A percentile compares a stretch with the other conserved stretches of the same genome.
Evolutionary conservation across 352 stramenopile species (phyloP).

Genomic region (Phytophthora chlamydospora): DNA sequence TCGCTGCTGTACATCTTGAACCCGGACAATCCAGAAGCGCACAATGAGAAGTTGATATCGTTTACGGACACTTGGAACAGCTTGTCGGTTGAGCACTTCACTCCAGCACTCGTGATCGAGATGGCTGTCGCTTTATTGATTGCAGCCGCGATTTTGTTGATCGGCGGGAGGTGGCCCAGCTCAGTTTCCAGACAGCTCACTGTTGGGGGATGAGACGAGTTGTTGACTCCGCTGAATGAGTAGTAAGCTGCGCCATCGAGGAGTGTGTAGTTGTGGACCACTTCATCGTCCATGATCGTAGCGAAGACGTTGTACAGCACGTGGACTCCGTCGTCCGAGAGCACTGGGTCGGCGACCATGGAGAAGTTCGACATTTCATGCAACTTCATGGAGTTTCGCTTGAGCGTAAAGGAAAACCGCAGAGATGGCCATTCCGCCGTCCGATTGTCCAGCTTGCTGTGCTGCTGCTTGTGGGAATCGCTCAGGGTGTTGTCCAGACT

Average conservation of each 20-base stretch:
- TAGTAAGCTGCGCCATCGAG: conserved; percentile 3
- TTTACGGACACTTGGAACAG: conserved; percentile 11
- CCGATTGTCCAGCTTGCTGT: not conserved
- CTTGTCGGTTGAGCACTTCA: not conserved
- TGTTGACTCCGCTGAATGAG: not conserved
- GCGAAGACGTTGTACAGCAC: too few relatives aligned
- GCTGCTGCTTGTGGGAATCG: not conserved
- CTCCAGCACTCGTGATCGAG: not conserved
- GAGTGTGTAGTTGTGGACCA: too few relatives aligned
- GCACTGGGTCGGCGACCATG: too few relatives aligned
- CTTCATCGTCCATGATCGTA: too few relatives aligned
- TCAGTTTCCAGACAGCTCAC: conserved; percentile 2
- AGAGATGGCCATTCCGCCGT: not conserved
- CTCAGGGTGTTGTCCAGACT: not conserved
- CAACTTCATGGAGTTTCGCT: too few relatives aligned
- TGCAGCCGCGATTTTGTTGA: conserved; percentile 11
- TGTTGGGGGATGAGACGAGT: not conserved
- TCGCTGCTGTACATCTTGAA: conserved; percentile 18
- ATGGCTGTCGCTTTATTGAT: not conserved
- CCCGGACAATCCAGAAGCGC: not conserved
- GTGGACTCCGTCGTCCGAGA: too few relatives aligned
- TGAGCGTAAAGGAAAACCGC: too few relatives aligned
- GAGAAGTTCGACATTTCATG: too few relatives aligned
- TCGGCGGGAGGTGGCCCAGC: conserved; percentile 1
- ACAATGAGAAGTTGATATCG: conserved; percentile 12